A percentile compares a stretch with the other conserved stretches of the same genome.
Conservation (phyloP, 1,284 basidiomycete genomes). For the Apiotrichum laibachii region DNA sequence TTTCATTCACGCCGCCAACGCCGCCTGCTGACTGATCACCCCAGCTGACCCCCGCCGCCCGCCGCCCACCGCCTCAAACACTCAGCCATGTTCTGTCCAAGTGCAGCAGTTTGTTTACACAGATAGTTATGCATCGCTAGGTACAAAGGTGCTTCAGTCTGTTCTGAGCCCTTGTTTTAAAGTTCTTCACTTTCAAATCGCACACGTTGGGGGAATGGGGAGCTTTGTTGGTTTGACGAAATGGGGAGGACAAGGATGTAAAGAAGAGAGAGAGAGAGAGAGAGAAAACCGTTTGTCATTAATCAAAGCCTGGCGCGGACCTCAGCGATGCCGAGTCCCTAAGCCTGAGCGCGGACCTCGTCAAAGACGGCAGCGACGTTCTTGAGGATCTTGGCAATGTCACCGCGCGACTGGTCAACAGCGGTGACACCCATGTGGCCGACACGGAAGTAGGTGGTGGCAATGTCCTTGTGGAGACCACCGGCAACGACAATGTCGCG, state of each 20-base stretch:
- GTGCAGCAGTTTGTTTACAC: background rate
- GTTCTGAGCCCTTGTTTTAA: background rate
- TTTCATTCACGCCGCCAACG: too few relatives aligned
- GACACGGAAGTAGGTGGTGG: constrained; percentile 60
- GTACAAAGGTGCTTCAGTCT: background rate
- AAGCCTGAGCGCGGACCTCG: constrained; percentile 38
- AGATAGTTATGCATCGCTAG: constrained; percentile 4
- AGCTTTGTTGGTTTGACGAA: too few relatives aligned
- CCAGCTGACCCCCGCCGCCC: too few relatives aligned
- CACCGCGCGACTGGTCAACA: constrained; percentile 65
- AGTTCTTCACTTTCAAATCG: background rate
- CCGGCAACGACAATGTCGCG: constrained; percentile 81
- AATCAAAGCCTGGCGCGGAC: constrained; percentile 5
- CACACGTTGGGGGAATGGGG: too few relatives aligned
- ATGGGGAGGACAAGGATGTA: background rate
- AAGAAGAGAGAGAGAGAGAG: background rate
- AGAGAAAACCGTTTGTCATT: background rate
- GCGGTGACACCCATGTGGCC: constrained; percentile 88
- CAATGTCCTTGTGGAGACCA: constrained; percentile 82
- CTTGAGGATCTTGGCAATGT: constrained; percentile 71
- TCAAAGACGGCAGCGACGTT: constrained; percentile 61
- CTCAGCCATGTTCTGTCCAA: too few relatives aligned
- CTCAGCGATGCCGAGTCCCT: constrained; percentile 9
- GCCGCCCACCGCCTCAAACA: too few relatives aligned
- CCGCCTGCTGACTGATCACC: too few relatives aligned